Evolutionary conservation across 768 basidiomycete genomes (phyloP).

Genomic region (Obba rivulosa): DNA sequence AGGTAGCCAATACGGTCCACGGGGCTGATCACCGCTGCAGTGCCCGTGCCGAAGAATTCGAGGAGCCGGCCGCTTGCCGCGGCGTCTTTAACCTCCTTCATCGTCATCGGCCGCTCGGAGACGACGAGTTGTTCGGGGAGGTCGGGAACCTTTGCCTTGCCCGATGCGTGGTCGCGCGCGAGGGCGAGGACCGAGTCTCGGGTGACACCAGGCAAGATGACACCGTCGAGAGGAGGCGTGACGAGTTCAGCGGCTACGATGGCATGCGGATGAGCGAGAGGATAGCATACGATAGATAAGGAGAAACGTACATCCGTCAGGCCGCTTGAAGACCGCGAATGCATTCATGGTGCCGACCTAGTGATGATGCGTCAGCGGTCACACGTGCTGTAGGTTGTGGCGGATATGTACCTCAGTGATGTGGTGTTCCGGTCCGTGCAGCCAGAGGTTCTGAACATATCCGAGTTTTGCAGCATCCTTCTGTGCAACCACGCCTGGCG

Average conservation of each 20-base stretch:
- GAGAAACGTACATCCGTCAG: conserved; percentile 52
- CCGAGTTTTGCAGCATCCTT: conserved; percentile 68
- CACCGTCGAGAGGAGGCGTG: conserved; percentile 61
- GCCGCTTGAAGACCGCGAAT: conserved; percentile 72
- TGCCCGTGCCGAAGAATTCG: conserved; percentile 48
- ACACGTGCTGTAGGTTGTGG: neutral
- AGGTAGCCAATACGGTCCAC: conserved; percentile 55
- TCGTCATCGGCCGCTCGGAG: conserved; percentile 67
- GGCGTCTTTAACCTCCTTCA: conserved; percentile 64
- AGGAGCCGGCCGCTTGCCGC: conserved; percentile 36
- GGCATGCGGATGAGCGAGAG: neutral
- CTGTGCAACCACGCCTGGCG: conserved; percentile 83
- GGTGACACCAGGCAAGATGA: conserved; percentile 67
- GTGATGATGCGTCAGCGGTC: too few species aligned
- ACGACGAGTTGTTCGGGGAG: conserved; percentile 54
- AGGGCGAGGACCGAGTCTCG: conserved; percentile 50
- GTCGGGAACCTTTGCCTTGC: conserved; percentile 37
- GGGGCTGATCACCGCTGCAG: conserved; percentile 48
- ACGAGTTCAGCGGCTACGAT: conserved; percentile 47
- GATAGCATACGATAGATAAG: neutral
- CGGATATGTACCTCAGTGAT: conserved; percentile 37
- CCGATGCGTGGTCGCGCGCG: conserved; percentile 51
- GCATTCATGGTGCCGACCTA: conserved; percentile 90
- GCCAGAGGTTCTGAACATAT: conserved; percentile 88
- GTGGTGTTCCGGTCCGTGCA: conserved; percentile 59